phyloP scores from a whole-genome alignment of 2,329 filamentous ascomycete genomes.

The Calonectria ilicicola region DNA sequence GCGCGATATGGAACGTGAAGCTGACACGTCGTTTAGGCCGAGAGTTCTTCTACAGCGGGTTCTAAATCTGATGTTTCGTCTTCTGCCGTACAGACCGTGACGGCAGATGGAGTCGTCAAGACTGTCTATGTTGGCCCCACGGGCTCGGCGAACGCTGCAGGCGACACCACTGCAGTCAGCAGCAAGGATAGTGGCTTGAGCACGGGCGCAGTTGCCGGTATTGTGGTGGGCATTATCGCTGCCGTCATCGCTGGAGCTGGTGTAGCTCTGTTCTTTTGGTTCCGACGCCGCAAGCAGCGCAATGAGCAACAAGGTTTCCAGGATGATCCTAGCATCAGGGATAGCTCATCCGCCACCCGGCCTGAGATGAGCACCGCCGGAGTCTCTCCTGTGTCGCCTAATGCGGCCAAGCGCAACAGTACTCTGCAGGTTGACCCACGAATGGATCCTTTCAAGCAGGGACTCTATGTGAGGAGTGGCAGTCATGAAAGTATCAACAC shows the following conservation, averaged over 20 bases:
- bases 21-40: slow-evolving; percentile 34
- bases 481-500: slow-evolving; percentile 74
- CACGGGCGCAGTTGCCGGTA: slow-evolving; percentile 63
- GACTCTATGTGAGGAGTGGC: slow-evolving; percentile 68
- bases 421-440: slow-evolving; percentile 71
- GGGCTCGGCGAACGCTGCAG: slow-evolving; percentile 33
- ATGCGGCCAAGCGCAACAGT: slow-evolving; percentile 62
- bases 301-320: slow-evolving; percentile 57
- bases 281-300: slow-evolving; percentile 58
- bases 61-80: slow-evolving; percentile 15
- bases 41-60: slow-evolving; percentile 10
- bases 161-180: slow-evolving; percentile 30
- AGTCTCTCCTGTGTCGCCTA: slow-evolving; percentile 47
- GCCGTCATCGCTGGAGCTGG: slow-evolving; percentile 54
- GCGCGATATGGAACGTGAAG: slow-evolving; percentile 8
- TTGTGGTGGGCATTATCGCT: slow-evolving; percentile 63
- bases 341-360: slow-evolving; percentile 64
- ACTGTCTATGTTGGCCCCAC: slow-evolving; percentile 68
- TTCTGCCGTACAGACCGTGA: slow-evolving; percentile 64
- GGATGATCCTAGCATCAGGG: slow-evolving; percentile 60
- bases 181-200: slow-evolving; percentile 47
- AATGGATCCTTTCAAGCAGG: slow-evolving; percentile 70
- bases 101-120: slow-evolving; percentile 62
- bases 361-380: slow-evolving; percentile 54
- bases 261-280: slow-evolving; percentile 55